Evolutionary conservation across 2,329 filamentous ascomycete species (phyloP).

Genomic region (Penicillium sp.): DNA sequence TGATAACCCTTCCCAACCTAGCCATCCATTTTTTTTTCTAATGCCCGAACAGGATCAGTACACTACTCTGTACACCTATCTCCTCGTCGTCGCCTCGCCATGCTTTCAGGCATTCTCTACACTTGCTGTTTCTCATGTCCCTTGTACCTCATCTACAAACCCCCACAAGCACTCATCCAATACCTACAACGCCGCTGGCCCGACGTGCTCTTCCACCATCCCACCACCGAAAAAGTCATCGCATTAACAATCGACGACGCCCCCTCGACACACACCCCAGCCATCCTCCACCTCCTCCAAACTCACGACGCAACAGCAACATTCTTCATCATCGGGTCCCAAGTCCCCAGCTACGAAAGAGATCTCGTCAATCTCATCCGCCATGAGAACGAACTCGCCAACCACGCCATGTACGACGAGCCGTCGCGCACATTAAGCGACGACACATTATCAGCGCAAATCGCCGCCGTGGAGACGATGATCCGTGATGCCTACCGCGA

Average conservation of each 20-base stretch:
- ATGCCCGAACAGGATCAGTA: no score
- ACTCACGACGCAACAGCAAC: slow-evolving; percentile 72
- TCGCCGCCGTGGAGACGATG: slow-evolving; percentile 63
- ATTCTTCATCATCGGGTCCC: slow-evolving; percentile 84
- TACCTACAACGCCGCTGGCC: slow-evolving; percentile 73
- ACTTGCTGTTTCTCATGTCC: slow-evolving; percentile 32
- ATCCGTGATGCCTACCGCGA: slow-evolving; percentile 60
- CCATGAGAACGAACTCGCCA: slow-evolving; percentile 72
- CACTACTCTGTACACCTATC: background rate
- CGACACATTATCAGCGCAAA: slow-evolving; percentile 62
- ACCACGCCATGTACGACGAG: slow-evolving; percentile 89
- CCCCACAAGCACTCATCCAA: slow-evolving; percentile 69
- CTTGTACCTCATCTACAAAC: slow-evolving; percentile 78
- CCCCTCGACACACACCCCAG: slow-evolving; percentile 70
- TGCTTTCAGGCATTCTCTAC: slow-evolving; percentile 40
- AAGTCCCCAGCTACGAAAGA: slow-evolving; percentile 62
- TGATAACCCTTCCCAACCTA: no score
- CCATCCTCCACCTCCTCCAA: slow-evolving; percentile 69
- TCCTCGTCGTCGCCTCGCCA: slow-evolving; percentile 19
- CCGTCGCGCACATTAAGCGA: slow-evolving; percentile 65
- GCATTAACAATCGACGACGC: slow-evolving; percentile 87
- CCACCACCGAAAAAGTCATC: slow-evolving; percentile 63
- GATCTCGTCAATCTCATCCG: slow-evolving; percentile 61
- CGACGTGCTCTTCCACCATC: slow-evolving; percentile 74
- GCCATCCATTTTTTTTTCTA: no score